Percentiles rank a stretch among this genome's conserved stretches.
Conservation (phyloP, 352 stramenopile genomes). For the Phytophthora sp. region DNA sequence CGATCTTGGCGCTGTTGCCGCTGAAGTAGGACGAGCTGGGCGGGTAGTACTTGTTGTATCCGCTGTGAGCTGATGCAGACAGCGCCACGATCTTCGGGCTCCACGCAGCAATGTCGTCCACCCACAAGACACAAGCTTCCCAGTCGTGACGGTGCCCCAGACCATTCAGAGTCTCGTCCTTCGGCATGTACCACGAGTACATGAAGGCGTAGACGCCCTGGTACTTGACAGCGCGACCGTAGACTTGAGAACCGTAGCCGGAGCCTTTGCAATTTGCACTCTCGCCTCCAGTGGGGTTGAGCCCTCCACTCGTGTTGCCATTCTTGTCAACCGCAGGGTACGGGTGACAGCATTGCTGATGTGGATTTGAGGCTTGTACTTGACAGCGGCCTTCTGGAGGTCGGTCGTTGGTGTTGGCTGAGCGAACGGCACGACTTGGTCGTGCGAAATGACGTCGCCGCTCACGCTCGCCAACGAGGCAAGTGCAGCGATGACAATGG, state of each 20-base stretch:
- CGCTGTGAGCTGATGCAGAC: conserved; percentile 21
- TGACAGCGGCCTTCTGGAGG: background rate
- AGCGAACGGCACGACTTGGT: conserved; percentile 5
- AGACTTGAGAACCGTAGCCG: conserved; percentile 24
- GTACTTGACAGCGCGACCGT: conserved; percentile 23
- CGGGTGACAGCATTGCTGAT: background rate
- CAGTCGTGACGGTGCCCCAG: conserved; percentile 41
- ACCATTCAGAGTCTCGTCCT: conserved; percentile 29
- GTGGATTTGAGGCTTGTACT: background rate
- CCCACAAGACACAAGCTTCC: conserved; percentile 40
- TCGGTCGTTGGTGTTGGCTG: background rate
- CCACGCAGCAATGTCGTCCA: conserved; percentile 14
- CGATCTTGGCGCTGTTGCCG: conserved; percentile 21
- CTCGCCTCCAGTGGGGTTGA: background rate
- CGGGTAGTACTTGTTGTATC: conserved; percentile 30
- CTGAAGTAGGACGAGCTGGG: conserved; percentile 5
- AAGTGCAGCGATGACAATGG: background rate
- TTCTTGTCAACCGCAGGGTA: conserved; percentile 1
- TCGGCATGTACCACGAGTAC: conserved; percentile 49
- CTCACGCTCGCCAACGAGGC: background rate
- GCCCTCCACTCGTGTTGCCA: background rate
- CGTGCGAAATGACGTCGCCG: conserved; percentile 1
- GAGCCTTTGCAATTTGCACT: conserved; percentile 23
- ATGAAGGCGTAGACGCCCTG: conserved; percentile 23
- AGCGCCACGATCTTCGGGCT: conserved; percentile 20